These are phyloP conservation scores for Glycine soja DNA, from an alignment of 306 rosid genomes.

Conservation along the genomic window DNA sequence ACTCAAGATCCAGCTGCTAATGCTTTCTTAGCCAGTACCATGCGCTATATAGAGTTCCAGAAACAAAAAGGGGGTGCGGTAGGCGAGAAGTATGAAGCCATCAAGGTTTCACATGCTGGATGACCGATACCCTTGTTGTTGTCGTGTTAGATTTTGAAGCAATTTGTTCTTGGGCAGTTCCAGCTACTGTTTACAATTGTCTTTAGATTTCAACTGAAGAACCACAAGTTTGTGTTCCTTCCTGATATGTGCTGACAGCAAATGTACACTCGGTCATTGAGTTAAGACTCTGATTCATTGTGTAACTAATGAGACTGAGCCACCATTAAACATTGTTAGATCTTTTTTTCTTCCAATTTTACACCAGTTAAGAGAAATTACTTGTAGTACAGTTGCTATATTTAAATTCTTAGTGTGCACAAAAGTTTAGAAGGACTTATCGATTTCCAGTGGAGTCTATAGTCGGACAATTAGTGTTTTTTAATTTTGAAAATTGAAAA, in stretches of 20 bases:
- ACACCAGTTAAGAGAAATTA: constrained; percentile 32
- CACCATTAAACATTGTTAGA: constrained; percentile 7
- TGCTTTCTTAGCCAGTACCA: constrained; percentile 90
- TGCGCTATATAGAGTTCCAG: constrained; percentile 85
- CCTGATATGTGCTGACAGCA: constrained; percentile 40
- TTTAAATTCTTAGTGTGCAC: constrained; percentile 41
- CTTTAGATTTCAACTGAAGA: constrained; percentile 43
- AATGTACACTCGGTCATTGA: constrained; percentile 19
- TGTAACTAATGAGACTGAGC: constrained; percentile 40
- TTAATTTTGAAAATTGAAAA: background rate
- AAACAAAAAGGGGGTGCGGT: constrained; percentile 92
- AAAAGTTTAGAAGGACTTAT: constrained; percentile 23
- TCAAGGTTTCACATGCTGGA: constrained; percentile 63
- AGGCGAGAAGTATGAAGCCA: constrained; percentile 83
- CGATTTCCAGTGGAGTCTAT: constrained; percentile 9
- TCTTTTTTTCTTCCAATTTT: background rate
- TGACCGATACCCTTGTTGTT: constrained; percentile 1
- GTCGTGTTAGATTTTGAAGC: constrained; percentile 34
- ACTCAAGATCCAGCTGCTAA: constrained; percentile 75
- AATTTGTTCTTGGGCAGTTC: constrained; percentile 38
- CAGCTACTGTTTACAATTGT: constrained; percentile 29
- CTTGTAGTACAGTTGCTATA: constrained; percentile 43
- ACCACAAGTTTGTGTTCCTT: constrained; percentile 41
- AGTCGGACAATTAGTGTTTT: background rate
- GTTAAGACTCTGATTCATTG: constrained; percentile 37